Conservation (phyloP, 176 grass and related monocot species). For the Stipa capillata region DNA sequence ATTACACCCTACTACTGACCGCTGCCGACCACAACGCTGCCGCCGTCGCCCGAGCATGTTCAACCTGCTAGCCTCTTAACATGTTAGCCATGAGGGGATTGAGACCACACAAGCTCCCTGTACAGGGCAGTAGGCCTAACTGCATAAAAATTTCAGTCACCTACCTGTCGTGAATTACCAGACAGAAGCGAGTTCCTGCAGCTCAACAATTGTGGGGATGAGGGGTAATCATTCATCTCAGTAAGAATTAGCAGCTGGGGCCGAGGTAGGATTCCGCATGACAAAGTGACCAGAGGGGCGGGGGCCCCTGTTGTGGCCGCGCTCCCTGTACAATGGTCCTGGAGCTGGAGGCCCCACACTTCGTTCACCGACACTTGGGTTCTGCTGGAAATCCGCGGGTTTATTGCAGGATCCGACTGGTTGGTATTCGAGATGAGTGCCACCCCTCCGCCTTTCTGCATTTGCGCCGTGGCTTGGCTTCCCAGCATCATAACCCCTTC, state of each 20-base stretch:
- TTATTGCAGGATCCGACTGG: conserved; percentile 44
- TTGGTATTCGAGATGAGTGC: conserved; percentile 56
- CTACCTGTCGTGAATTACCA: conserved; percentile 5
- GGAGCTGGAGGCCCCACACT: not conserved
- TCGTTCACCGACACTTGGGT: conserved; percentile 21
- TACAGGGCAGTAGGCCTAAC: not conserved
- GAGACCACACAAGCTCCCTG: not conserved
- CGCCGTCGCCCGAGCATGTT: not conserved
- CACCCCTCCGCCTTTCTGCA: conserved; percentile 36
- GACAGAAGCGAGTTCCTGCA: not conserved
- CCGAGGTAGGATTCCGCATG: conserved; percentile 15
- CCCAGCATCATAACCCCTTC: conserved; percentile 41
- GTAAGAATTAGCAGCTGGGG: conserved; percentile 10
- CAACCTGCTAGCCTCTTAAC: conserved; percentile 20
- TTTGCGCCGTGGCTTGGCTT: conserved; percentile 29
- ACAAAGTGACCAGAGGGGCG: conserved; percentile 29
- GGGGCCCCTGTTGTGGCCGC: conserved; percentile 7
- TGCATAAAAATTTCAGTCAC: not conserved
- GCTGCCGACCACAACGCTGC: not conserved
- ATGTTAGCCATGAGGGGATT: not conserved
- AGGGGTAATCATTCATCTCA: conserved; percentile 28
- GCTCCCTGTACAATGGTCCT: conserved; percentile 32
- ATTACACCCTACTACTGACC: conserved; percentile 32
- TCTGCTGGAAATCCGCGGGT: conserved; percentile 27
- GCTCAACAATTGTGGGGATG: not conserved